Conservation (phyloP, 2,329 filamentous ascomycete genomes). For the Neonectria faginata region DNA sequence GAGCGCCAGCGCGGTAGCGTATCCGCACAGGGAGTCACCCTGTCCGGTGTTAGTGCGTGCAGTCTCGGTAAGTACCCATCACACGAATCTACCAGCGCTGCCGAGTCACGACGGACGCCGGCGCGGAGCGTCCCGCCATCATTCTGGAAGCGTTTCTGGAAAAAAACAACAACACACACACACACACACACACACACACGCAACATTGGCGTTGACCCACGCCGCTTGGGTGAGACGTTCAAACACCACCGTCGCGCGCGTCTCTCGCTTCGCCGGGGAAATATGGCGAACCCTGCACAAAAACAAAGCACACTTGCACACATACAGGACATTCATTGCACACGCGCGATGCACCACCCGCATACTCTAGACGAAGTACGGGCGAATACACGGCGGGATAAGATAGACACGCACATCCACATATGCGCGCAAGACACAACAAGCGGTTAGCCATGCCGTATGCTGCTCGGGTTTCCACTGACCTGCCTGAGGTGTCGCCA, state of each 20-base stretch:
- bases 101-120: constrained; percentile 26
- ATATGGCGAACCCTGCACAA: neutral
- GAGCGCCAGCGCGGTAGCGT: neutral
- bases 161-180: constrained; percentile 28
- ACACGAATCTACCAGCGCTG: constrained; percentile 2
- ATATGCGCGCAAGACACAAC: constrained; percentile 24
- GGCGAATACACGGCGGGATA: neutral
- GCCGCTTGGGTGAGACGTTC: neutral
- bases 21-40: constrained; percentile 12
- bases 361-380: neutral
- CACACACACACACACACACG: neutral
- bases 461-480: neutral
- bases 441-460: constrained; percentile 9
- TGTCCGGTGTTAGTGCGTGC: constrained; percentile 3
- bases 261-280: neutral
- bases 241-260: constrained; percentile 7
- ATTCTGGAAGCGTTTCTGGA: constrained; percentile 26
- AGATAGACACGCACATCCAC: constrained; percentile 12
- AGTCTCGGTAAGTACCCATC: neutral
- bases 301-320: neutral
- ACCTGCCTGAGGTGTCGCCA: neutral
- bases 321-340: neutral
- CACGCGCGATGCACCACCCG: neutral
- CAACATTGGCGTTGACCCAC: constrained; percentile 8
- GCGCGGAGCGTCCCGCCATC: constrained; percentile 42